Conservation (phyloP, 192 early-diverging fungal species). For the Coemansia sp. region DNA sequence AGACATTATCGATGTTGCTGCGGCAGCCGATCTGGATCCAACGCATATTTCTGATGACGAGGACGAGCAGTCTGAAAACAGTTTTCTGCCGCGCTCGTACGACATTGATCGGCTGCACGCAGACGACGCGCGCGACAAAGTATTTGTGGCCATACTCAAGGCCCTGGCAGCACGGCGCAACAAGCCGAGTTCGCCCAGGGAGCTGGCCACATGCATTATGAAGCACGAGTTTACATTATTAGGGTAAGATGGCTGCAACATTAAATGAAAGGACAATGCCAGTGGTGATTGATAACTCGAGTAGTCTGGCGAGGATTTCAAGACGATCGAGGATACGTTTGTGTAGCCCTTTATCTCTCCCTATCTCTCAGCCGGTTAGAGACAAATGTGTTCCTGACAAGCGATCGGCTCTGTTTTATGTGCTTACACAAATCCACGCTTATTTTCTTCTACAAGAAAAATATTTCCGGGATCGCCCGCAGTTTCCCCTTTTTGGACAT, state of each 20-base stretch:
- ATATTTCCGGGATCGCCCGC: slow-evolving; percentile 25
- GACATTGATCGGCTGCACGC: slow-evolving; percentile 62
- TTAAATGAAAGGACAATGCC: not conserved
- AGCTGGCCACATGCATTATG: slow-evolving; percentile 76
- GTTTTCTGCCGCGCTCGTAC: slow-evolving; percentile 40
- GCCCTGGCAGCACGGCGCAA: slow-evolving; percentile 74
- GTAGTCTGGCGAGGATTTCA: not conserved
- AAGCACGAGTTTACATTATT: slow-evolving; percentile 74
- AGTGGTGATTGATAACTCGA: not conserved
- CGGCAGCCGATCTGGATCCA: slow-evolving; percentile 17
- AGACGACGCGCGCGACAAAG: slow-evolving; percentile 80
- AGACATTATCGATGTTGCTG: slow-evolving; percentile 47
- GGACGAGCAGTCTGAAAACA: slow-evolving; percentile 42
- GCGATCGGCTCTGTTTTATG: too few species aligned
- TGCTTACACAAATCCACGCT: too few species aligned
- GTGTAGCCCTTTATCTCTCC: not conserved
- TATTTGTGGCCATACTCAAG: slow-evolving; percentile 85
- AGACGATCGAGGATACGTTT: not conserved
- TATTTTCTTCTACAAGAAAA: slow-evolving; percentile 11
- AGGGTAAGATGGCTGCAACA: slow-evolving; percentile 58
- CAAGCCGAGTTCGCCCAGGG: slow-evolving; percentile 78
- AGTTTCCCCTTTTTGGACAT: not conserved
- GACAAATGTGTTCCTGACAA: too few species aligned
- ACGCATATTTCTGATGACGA: slow-evolving; percentile 15
- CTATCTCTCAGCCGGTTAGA: too few species aligned